Evolutionary conservation across 2,329 filamentous ascomycete genomes (phyloP), one percentile per base, ranked within the genome.

Genomic region (Colletotrichum sp.): DNA sequence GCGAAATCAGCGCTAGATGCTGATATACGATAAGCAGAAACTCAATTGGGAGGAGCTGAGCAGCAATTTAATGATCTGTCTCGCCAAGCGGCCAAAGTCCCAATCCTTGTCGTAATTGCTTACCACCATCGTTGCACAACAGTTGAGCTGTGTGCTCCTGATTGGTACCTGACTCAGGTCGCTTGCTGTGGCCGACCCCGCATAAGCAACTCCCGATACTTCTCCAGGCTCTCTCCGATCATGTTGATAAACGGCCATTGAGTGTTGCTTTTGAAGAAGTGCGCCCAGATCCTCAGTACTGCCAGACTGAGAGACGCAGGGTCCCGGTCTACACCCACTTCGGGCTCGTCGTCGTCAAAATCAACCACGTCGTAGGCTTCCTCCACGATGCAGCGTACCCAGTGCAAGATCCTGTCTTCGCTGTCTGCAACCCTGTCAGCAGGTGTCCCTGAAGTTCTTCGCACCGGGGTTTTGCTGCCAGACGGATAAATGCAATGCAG

Each of bases 211-310:
- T 83, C 81, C 3, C 83, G 74, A 28, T 86, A 86, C 67, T 77
- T 80, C 66, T 86, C 84, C 22, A 88, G 69, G 36, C 86, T 86
- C 15, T 81, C 70, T 0, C 87, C 87, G 0, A 88, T 83, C 3
- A 87, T 85, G 18, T 88, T 88, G 55, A 88, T 87, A 68, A 89
- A 87, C 1, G 84, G 84, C 87, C 87, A 88, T 71, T 88, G 86
- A 0, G 86, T 87, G 26, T 89, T 88, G 8, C 86, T 86, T 44
- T 84, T 84, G 78, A 88, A 88, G 77, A 88, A 87, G 7, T 87
- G 84, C 16, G 84, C 84, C 87, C 87, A 88, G 10, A 88, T 87
- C 26, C 83, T 85, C 22, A 88, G 62, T 0, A 88, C 86, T 0
- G 85, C 85, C 0, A 86, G 77, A 7, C 85, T 82, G 2, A 88